Percentiles rank a stretch among this genome's conserved stretches.
Conservation (phyloP, 331 rosid genomes). For the Spiraea crenata region DNA sequence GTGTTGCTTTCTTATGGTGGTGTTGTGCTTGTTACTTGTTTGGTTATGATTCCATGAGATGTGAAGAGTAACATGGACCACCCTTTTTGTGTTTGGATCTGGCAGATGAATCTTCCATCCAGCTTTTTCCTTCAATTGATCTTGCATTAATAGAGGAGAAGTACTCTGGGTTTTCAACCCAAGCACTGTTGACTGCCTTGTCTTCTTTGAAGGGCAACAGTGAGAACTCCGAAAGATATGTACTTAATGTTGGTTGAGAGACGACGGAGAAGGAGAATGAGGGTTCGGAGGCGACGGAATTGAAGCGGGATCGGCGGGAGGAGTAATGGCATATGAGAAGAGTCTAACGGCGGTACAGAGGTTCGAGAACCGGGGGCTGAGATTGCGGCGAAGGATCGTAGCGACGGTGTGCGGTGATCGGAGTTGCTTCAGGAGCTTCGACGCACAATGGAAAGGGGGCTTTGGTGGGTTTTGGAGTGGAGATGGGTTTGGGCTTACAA, state of each 20-base stretch:
- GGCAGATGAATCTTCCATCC: constrained; percentile 73
- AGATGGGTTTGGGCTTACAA: neutral
- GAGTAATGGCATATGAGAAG: constrained; percentile 45
- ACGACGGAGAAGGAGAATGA: constrained; percentile 38
- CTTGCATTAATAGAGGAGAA: constrained; percentile 66
- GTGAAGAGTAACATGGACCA: constrained; percentile 13
- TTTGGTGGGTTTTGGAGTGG: neutral
- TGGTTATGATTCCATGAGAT: constrained; percentile 9
- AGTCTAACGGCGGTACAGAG: constrained; percentile 17
- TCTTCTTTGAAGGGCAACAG: constrained; percentile 54
- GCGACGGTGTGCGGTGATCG: constrained; percentile 27
- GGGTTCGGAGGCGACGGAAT: constrained; percentile 27
- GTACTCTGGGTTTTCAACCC: constrained; percentile 59
- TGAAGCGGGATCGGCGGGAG: constrained; percentile 24
- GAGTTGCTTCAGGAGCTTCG: constrained; percentile 43
- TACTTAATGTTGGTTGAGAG: constrained; percentile 47
- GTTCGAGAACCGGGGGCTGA: constrained; percentile 8
- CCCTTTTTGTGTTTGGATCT: neutral
- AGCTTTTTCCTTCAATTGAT: constrained; percentile 71
- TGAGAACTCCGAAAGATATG: constrained; percentile 23
- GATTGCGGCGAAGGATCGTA: constrained; percentile 17
- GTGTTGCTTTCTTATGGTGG: constrained; percentile 7
- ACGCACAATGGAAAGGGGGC: neutral
- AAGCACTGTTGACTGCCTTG: constrained; percentile 55
- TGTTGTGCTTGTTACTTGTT: constrained; percentile 14